Evolutionary conservation across 805 yeast genomes (phyloP), one percentile per base, ranked within the genome.

Genomic region (Kockiozyma suomiensis): DNA sequence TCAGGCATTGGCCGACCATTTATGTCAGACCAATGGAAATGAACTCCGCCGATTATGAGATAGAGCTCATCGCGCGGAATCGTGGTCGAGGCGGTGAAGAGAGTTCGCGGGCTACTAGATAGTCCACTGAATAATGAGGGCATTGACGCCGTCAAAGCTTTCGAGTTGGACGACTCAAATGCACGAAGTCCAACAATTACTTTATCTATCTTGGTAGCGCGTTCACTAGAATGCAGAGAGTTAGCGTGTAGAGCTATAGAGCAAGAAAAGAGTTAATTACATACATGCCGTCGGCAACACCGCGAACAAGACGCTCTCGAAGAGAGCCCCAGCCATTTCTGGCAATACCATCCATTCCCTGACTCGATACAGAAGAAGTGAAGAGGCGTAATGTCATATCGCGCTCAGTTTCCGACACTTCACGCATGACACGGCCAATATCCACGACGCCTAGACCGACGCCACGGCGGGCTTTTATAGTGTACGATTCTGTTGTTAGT

Each of bases 391-490:
- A 82, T 4, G 82, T 79, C 70, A 90, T 87, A 64, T 85, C 87
- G 76, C 69, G 83, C 83, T 54, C 91, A 85, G 17, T 78, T 33
- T 87, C 90, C 56, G 82, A 81, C 65, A 82, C 82, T 60, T 82
- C 79, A 6, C 90, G 82, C 69, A 90, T 88, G 25, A 89, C 82
- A 66, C 96, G 81, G 4, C 94, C 84, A 50, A 90, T 85, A 74
- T 90, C 96, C 40, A 90, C 82, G 15, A 87, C 94, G 72, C 97
- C 97, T 2, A 91, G 92, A 40, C 93, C 94, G 15, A 90, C 82
- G 58, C 96, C 96, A 69, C 86, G 85, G 69, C 88, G 84, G 50
- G 87, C 63, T 35, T 66, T 55, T 45, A 46, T 38, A 17, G 59
- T 54, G 56, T 59, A 49, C 15, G 55, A 43, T 35, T 54, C 50